phyloP scores from a whole-genome alignment of 163 green algal genomes.

The Scenedesmus sp. region DNA sequence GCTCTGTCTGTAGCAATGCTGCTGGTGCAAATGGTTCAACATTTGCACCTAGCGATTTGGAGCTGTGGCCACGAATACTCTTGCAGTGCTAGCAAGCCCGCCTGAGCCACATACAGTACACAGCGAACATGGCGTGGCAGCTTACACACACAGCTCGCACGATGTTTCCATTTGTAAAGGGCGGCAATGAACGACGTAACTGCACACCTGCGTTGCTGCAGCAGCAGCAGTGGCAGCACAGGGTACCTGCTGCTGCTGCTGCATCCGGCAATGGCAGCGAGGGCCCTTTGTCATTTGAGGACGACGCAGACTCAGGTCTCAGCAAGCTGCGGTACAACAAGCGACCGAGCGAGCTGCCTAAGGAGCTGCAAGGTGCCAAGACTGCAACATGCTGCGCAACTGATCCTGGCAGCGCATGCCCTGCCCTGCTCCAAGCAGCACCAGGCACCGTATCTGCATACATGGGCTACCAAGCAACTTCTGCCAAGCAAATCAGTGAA shows the following conservation, averaged over 20 bases:
- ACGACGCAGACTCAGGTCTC: slow-evolving; percentile 28
- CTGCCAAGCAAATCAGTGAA: slow-evolving; percentile 25
- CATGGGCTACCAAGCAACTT: background rate
- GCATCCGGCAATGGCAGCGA: background rate
- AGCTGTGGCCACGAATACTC: background rate
- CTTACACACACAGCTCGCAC: background rate
- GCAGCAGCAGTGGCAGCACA: background rate
- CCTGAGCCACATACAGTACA: background rate
- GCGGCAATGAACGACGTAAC: background rate
- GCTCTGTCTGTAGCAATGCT: too few relatives aligned
- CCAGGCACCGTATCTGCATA: too few relatives aligned
- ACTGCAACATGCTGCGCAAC: background rate
- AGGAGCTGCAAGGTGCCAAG: slow-evolving; percentile 42
- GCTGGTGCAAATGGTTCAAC: too few relatives aligned
- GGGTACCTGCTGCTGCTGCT: background rate
- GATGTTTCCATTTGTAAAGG: background rate
- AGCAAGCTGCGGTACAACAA: slow-evolving; percentile 53
- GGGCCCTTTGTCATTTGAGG: slow-evolving; percentile 10
- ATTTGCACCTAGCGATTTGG: too few relatives aligned
- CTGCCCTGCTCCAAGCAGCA: background rate
- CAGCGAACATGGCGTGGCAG: background rate
- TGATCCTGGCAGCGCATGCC: background rate
- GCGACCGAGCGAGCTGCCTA: slow-evolving; percentile 25
- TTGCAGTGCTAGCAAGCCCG: background rate
- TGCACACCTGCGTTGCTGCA: background rate